Evolutionary conservation across 2,329 filamentous ascomycete species (phyloP).

Genomic region (Escovopsis sp.): DNA sequence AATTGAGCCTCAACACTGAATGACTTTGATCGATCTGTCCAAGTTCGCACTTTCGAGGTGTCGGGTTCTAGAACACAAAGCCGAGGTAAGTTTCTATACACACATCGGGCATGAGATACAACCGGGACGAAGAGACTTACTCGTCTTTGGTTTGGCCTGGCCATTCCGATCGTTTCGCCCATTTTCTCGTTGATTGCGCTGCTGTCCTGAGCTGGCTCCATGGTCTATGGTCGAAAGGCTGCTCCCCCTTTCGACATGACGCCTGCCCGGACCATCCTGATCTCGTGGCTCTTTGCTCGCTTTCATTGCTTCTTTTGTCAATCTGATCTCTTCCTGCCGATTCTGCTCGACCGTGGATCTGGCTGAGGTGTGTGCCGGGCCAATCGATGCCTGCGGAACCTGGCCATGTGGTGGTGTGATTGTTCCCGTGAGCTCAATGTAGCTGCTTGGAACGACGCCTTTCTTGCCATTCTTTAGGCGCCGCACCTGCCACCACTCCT

Average conservation of each 20-base stretch:
- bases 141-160: conserved; percentile 50
- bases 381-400: conserved; percentile 25
- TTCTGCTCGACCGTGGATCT: conserved; percentile 63
- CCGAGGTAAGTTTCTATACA: background rate
- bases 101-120: background rate
- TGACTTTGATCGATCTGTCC: conserved; percentile 89
- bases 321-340: conserved; percentile 63
- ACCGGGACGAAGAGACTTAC: conserved; percentile 35
- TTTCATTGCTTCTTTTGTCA: conserved; percentile 67
- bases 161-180: conserved; percentile 40
- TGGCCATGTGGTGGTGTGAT: conserved; percentile 24
- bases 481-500: conserved; percentile 97
- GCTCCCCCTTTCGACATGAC: conserved; percentile 63
- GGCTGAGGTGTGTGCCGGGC: conserved; percentile 33
- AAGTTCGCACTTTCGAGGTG: conserved; percentile 65
- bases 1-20: conserved; percentile 98
- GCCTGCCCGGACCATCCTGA: conserved; percentile 61
- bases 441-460: conserved; percentile 92
- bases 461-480: conserved; percentile 84
- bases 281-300: conserved; percentile 36
- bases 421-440: conserved; percentile 73
- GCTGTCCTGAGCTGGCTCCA: conserved; percentile 53
- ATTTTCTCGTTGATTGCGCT: conserved; percentile 59
- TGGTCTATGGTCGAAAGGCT: conserved; percentile 55
- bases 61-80: conserved; percentile 53